Evolutionary conservation across 2,329 filamentous ascomycete genomes (phyloP).

Genomic region (Scortechinia acanthostroma): DNA sequence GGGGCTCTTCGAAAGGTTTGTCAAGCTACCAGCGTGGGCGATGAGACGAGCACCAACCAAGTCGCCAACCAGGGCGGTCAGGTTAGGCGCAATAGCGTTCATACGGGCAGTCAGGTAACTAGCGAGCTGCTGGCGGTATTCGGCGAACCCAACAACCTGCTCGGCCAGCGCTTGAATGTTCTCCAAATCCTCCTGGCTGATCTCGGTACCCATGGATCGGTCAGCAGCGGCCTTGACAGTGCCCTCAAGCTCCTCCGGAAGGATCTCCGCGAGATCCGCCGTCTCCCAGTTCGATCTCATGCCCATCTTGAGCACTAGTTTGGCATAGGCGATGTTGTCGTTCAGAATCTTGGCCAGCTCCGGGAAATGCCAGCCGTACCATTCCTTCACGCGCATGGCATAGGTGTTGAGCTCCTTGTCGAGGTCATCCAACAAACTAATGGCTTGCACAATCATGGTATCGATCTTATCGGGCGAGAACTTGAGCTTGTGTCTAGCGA

Average conservation of each 20-base stretch:
- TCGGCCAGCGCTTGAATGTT: conserved; percentile 89
- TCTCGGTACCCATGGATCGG: conserved; percentile 97
- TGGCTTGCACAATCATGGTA: conserved; percentile 98
- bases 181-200: conserved; percentile 82
- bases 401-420: conserved; percentile 99
- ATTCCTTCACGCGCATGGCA: conserved; percentile 98
- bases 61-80: conserved; percentile 87
- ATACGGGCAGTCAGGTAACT: conserved; percentile 87
- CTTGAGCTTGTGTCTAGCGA: conserved; percentile 95
- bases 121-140: conserved; percentile 81
- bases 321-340: conserved; percentile 90
- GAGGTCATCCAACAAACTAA: conserved; percentile 85
- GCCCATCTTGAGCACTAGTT: conserved; percentile 80
- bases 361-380: conserved; percentile 99
- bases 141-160: conserved; percentile 85
- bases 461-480: conserved; percentile 98
- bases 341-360: conserved; percentile 95
- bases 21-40: conserved; percentile 85
- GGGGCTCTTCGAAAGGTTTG: conserved; percentile 90
- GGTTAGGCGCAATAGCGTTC: conserved; percentile 92
- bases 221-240: conserved; percentile 91
- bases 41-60: conserved; percentile 92
- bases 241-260: conserved; percentile 89
- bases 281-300: conserved; percentile 75
- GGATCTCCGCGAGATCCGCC: conserved; percentile 77